A percentile compares a stretch with the other conserved stretches of the same genome.
These are phyloP conservation scores for Diospyros lotus DNA, from an alignment of 148 eudicot genomes.

Conservation along the genomic window DNA sequence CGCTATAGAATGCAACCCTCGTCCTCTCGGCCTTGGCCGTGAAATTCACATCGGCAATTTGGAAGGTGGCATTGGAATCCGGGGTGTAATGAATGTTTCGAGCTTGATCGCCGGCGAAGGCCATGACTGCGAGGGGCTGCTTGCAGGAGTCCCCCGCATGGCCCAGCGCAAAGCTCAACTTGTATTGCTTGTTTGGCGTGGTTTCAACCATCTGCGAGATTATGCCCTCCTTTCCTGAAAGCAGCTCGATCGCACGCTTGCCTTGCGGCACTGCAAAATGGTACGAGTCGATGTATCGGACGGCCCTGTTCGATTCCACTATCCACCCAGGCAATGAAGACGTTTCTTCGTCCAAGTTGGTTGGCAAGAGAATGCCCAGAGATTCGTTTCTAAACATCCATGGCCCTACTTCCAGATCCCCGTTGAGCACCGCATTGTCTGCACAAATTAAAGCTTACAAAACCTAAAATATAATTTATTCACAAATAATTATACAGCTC, in stretches of 20 bases:
- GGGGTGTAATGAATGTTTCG: slow-evolving; percentile 69
- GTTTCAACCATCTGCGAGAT: slow-evolving; percentile 88
- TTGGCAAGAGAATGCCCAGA: slow-evolving; percentile 81
- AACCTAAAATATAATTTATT: no score
- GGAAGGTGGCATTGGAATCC: slow-evolving; percentile 54
- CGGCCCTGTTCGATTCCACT: slow-evolving; percentile 88
- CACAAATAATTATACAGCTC: no score
- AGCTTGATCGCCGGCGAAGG: slow-evolving; percentile 93
- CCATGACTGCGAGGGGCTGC: slow-evolving; percentile 88
- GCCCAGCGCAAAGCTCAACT: slow-evolving; percentile 63
- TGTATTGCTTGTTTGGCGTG: slow-evolving; percentile 70
- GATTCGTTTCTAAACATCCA: slow-evolving; percentile 86
- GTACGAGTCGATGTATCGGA: slow-evolving; percentile 78
- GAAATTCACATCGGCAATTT: slow-evolving; percentile 58
- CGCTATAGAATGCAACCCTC: slow-evolving; percentile 77
- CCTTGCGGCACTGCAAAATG: slow-evolving; percentile 73
- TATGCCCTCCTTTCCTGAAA: slow-evolving; percentile 96
- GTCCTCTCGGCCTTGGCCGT: slow-evolving; percentile 89
- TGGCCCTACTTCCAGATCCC: slow-evolving; percentile 94
- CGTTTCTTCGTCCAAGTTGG: slow-evolving; percentile 76
- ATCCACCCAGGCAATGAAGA: slow-evolving; percentile 96
- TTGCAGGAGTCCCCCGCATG: slow-evolving; percentile 75
- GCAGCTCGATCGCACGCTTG: slow-evolving; percentile 82
- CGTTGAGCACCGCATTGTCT: slow-evolving; percentile 85
- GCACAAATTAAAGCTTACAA: neutral